These are phyloP conservation scores for Phylloporus rhodoxanthus DNA, from an alignment of 768 basidiomycete species.

Conservation along the genomic window DNA sequence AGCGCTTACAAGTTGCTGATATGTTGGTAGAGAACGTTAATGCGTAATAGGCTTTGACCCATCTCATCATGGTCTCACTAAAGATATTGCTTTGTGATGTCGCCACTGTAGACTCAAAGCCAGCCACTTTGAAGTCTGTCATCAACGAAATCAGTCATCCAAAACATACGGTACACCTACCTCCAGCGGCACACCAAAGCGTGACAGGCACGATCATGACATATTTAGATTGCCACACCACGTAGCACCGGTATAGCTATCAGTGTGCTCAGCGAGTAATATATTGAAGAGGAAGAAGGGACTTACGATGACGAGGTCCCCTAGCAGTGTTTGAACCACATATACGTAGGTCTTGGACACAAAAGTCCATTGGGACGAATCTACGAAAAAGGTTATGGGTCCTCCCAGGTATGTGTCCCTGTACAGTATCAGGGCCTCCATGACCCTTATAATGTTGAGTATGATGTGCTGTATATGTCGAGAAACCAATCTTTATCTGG, in stretches of 20 bases:
- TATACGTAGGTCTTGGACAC: no score
- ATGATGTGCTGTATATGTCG: constrained; percentile 11
- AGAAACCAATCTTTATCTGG: background rate
- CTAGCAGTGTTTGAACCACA: constrained; percentile 17
- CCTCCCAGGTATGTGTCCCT: constrained; percentile 19
- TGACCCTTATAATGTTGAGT: constrained; percentile 11
- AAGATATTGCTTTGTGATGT: constrained; percentile 18
- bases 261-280: background rate
- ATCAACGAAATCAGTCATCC: background rate
- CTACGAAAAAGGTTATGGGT: constrained; percentile 19
- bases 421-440: constrained; percentile 18
- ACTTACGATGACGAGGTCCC: no score
- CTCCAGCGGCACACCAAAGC: constrained; percentile 20
- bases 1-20: constrained; percentile 21
- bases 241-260: constrained; percentile 18
- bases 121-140: constrained; percentile 6
- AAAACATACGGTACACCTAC: constrained; percentile 4
- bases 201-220: constrained; percentile 20
- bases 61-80: constrained; percentile 14
- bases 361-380: constrained; percentile 15
- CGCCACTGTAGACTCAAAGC: constrained; percentile 9
- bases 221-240: constrained; percentile 22
- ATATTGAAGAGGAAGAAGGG: background rate
- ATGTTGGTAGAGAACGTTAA: constrained; percentile 30
- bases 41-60: constrained; percentile 32